Percentiles rank a stretch among this genome's conserved stretches.
phyloP scores from a whole-genome alignment of 1,284 basidiomycete genomes.

The Lentinus polychrous region DNA sequence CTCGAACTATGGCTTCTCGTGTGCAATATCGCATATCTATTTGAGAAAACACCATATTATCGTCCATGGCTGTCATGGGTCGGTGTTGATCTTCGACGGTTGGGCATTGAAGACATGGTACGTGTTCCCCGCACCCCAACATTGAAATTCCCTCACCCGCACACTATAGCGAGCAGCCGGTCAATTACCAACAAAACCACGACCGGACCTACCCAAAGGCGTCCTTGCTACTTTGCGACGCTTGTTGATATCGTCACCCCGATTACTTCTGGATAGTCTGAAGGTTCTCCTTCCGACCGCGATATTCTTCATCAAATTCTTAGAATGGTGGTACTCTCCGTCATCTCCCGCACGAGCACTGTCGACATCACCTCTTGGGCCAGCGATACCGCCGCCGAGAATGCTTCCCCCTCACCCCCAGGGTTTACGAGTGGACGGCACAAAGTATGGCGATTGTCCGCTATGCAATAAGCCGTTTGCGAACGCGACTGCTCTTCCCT shows the following conservation, averaged over 20 bases:
- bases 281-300: conserved; percentile 84
- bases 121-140: conserved; percentile 19
- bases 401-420: conserved; percentile 68
- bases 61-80: conserved; percentile 89
- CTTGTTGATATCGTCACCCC: conserved; percentile 48
- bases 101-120: conserved; percentile 73
- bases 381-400: conserved; percentile 67
- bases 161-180: conserved; percentile 24
- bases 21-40: conserved; percentile 88
- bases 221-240: conserved; percentile 36
- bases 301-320: conserved; percentile 95
- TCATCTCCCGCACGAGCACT: conserved; percentile 77
- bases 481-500: conserved; percentile 88
- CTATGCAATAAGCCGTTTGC: conserved; percentile 72
- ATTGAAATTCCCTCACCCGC: conserved; percentile 3
- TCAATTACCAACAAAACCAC: conserved; percentile 13
- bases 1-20: conserved; percentile 80
- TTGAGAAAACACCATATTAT: conserved; percentile 83
- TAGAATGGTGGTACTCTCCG: conserved; percentile 99
- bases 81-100: conserved; percentile 74
- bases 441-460: conserved; percentile 77
- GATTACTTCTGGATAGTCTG: conserved; percentile 65
- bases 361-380: conserved; percentile 52
- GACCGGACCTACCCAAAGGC: conserved; percentile 27
- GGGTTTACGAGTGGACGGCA: conserved; percentile 51